phyloP scores from a whole-genome alignment of 176 grass and related monocot species.

The Aegilops tauschii region DNA sequence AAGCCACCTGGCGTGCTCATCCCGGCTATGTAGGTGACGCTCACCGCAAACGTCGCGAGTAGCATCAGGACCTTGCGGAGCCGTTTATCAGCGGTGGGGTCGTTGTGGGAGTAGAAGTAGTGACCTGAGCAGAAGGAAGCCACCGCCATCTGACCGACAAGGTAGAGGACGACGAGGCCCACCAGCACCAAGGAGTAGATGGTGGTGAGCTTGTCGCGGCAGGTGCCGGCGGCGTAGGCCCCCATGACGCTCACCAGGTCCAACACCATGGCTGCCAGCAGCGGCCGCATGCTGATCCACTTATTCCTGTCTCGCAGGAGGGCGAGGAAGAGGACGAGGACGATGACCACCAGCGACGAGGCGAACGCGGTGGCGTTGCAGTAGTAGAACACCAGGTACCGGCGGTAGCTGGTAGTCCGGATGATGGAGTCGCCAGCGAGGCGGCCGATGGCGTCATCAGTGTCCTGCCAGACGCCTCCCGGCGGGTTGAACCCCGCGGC shows the following conservation, averaged over 20 bases:
- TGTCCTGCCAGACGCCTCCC: slow-evolving; percentile 25
- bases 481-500: slow-evolving; percentile 16
- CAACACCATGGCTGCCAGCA: background rate
- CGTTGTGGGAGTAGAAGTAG: background rate
- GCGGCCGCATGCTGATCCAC: background rate
- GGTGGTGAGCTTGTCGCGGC: background rate
- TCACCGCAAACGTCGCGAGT: slow-evolving; percentile 17
- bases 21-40: slow-evolving; percentile 36
- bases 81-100: background rate
- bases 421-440: slow-evolving; percentile 13
- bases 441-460: no score
- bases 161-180: background rate
- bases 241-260: slow-evolving; percentile 11
- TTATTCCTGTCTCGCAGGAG: background rate
- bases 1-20: slow-evolving; percentile 27
- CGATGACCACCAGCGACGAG: slow-evolving; percentile 13
- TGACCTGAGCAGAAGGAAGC: background rate
- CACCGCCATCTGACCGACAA: background rate
- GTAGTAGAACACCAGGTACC: slow-evolving; percentile 30
- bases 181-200: background rate
- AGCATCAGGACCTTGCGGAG: slow-evolving; percentile 33
- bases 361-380: slow-evolving; percentile 35
- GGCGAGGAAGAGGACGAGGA: slow-evolving; percentile 9
- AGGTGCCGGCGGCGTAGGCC: background rate
- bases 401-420: background rate